Percentiles rank a stretch among this genome's conserved stretches.
phyloP scores from a whole-genome alignment of 148 eudicot genomes.

The Rheum nobile region DNA sequence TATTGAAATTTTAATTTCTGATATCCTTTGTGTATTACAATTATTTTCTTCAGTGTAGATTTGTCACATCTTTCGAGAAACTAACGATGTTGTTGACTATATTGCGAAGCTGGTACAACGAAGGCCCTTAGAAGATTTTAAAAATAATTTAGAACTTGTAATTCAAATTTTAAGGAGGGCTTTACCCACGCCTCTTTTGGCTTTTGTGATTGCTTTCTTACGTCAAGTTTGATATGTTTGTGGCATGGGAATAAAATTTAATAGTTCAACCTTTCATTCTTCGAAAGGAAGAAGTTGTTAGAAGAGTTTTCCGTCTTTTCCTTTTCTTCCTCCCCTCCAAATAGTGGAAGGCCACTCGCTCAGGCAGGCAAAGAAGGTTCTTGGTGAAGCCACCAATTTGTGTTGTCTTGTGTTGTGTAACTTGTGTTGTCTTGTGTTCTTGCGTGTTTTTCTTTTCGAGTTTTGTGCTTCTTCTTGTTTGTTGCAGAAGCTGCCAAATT shows the following conservation, averaged over 20 bases:
- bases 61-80: too few species aligned
- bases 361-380: not conserved
- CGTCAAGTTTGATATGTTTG: not conserved
- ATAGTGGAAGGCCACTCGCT: not conserved
- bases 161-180: too few species aligned
- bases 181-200: not conserved
- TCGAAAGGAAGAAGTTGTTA: not conserved
- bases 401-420: not conserved
- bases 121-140: too few species aligned
- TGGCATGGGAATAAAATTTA: not conserved
- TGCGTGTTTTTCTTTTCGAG: not conserved
- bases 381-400: not conserved
- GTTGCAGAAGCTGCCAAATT: conserved; percentile 7
- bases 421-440: not conserved
- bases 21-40: too few species aligned
- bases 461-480: not conserved
- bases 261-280: not conserved
- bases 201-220: not conserved
- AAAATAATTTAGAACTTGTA: too few species aligned
- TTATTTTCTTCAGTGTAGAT: too few species aligned
- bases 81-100: too few species aligned
- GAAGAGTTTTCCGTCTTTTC: not conserved
- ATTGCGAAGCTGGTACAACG: too few species aligned
- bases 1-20: too few species aligned
- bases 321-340: not conserved